Base-by-base conservation (phyloP, 2,329 filamentous ascomycete genomes). In the Trichoderma cornu-damae region DNA sequence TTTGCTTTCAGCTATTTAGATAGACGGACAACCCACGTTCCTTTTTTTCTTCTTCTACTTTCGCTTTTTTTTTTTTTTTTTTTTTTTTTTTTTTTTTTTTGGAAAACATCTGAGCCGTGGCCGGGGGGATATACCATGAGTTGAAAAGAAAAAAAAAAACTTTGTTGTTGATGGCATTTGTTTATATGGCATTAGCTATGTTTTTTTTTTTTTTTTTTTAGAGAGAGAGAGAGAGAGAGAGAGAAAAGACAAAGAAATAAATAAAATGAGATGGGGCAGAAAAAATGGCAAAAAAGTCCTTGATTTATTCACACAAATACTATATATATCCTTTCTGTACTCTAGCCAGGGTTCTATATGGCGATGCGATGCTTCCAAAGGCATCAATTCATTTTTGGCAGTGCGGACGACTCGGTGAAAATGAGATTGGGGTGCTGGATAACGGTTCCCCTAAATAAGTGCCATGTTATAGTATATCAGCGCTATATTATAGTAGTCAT, bases 51-150 rank as follows among this genome's bases (percentile, higher is more conserved):
- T 16, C 37, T 43, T 26, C 14, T 37, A 30, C 28, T 37, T 32
- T 35, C 20, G 28, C 14, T 59, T 42, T 20, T 18, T 43, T 40
- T 16, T 11, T 18, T 28, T 35, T 28, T 20, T 24, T 28, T 51
- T 51, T 50, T 34, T 4, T 34, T 43, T 43, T 48, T 37, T 20
- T 16, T 57, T 32, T 9, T 8, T 46, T 40, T 26, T 38, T 38
- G 24, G 35, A 42, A 49, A n/a, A 28, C 16, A 32, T 14, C 18
- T 14, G 44, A 47, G 55, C 6, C 26, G 43, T 48, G 44, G 42
- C 14, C n/a, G n/a, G 58, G 55, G 50, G 58, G 58, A 58, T 60
- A 60, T 60, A 60, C 58, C 58, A 58, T 44, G 43, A 50, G 46
- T 54, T 50, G 28, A 22, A n/a, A 32, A 20, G 49, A 49, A 26